A percentile compares a stretch with the other conserved stretches of the same genome.
phyloP scores from a whole-genome alignment of 306 rosid genomes.

The Prunus fruticosa region DNA sequence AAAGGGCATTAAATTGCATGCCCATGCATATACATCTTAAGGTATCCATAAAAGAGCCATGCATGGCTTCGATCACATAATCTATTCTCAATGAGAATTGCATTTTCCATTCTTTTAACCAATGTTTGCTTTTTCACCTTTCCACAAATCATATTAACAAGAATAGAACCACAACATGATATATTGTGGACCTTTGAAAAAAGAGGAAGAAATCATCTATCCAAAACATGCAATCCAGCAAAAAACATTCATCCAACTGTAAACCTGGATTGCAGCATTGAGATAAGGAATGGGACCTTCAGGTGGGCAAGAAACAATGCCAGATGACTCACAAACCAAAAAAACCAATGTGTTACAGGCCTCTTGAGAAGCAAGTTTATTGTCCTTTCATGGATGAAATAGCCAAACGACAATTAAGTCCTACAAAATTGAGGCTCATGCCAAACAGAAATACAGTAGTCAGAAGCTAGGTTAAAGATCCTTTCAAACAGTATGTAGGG shows the following conservation, averaged over 20 bases:
- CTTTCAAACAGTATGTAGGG: neutral
- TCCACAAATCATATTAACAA: neutral
- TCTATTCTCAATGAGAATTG: neutral
- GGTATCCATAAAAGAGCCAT: neutral
- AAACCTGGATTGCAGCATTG: neutral
- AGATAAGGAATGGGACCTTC: neutral
- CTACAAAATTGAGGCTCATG: neutral
- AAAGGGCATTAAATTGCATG: neutral
- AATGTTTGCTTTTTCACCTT: neutral
- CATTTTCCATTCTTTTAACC: neutral
- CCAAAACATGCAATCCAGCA: slow-evolving; percentile 1
- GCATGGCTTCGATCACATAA: neutral
- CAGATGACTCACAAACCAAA: neutral
- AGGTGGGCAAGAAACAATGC: neutral
- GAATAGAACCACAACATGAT: neutral
- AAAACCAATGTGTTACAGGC: neutral
- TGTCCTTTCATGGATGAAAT: neutral
- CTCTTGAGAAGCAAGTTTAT: neutral
- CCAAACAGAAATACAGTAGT: neutral
- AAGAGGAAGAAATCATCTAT: neutral
- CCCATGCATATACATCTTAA: neutral
- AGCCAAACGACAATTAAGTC: neutral
- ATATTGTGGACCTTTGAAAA: neutral
- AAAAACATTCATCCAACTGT: neutral
- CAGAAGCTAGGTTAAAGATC: neutral